Conservation (phyloP, 257 asterid genomes). For the Coffea canephora region DNA sequence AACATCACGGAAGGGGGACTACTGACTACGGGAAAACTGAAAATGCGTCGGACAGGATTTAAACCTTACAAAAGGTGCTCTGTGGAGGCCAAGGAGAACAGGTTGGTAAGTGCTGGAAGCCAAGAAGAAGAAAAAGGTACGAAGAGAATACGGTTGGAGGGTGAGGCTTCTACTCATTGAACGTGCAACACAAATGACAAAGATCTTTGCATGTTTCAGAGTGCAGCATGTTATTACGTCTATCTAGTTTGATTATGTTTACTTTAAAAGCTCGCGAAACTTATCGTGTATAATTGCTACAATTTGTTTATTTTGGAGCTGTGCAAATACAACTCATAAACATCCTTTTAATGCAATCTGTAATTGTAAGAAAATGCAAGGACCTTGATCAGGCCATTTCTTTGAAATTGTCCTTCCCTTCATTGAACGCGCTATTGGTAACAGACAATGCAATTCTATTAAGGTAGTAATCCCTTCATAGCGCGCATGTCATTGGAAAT, state of each 20-base stretch:
- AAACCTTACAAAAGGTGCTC: constrained; percentile 97
- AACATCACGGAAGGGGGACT: constrained; percentile 41
- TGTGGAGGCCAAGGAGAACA: constrained; percentile 71
- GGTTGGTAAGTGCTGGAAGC: constrained; percentile 32
- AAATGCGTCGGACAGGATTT: constrained; percentile 63
- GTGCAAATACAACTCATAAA: constrained; percentile 35
- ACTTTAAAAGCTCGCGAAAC: constrained; percentile 32
- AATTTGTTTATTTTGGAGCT: constrained; percentile 29
- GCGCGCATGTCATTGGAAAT: too few species aligned
- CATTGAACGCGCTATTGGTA: neutral
- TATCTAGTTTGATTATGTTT: constrained; percentile 30
- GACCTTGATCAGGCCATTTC: constrained; percentile 27
- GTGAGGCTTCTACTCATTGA: constrained; percentile 53
- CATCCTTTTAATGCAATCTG: constrained; percentile 9
- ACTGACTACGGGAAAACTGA: constrained; percentile 51
- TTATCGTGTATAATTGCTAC: constrained; percentile 23
- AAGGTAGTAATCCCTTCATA: neutral
- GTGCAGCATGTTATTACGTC: constrained; percentile 27
- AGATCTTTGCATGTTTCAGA: constrained; percentile 23
- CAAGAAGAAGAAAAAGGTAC: constrained; percentile 66
- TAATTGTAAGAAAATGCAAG: constrained; percentile 22
- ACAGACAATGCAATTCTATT: neutral
- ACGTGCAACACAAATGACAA: constrained; percentile 19
- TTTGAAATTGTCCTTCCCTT: constrained; percentile 7
- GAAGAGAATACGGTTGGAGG: constrained; percentile 79